Conservation (phyloP, 2,329 filamentous ascomycete genomes). For the Biscogniauxia mediterranea region DNA sequence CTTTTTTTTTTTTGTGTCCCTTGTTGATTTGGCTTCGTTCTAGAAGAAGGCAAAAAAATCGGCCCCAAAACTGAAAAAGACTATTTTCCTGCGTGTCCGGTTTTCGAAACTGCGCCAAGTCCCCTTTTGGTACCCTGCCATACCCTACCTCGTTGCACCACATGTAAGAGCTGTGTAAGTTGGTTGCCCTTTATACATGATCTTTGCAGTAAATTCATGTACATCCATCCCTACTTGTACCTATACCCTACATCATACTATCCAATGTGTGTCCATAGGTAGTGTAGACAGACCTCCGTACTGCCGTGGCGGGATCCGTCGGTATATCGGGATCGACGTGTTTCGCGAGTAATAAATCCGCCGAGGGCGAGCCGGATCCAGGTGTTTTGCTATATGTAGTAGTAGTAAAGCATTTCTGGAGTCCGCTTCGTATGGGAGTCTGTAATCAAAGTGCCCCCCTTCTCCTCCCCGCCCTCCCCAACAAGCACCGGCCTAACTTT, state of each 20-base stretch:
- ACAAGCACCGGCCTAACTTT: neutral
- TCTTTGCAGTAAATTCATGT: neutral
- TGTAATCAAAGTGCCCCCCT: neutral
- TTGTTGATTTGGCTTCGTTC: neutral
- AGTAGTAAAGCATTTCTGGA: neutral
- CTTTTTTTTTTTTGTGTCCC: neutral
- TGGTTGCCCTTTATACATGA: neutral
- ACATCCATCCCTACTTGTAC: too few species aligned
- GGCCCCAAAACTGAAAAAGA: neutral
- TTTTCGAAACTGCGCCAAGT: neutral
- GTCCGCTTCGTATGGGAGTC: neutral
- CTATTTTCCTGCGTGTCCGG: neutral
- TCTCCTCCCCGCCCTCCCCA: neutral
- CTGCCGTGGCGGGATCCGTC: neutral
- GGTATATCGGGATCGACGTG: neutral
- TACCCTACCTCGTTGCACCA: neutral
- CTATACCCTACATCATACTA: too few species aligned
- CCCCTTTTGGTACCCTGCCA: neutral
- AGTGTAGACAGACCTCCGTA: too few species aligned
- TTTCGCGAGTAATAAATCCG: conserved; percentile 1
- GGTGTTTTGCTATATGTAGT: neutral
- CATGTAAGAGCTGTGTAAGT: neutral
- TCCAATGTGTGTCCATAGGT: too few species aligned
- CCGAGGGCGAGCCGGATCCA: conserved; percentile 2
- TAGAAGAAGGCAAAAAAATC: neutral